Evolutionary conservation across 495 filamentous ascomycete genomes (phyloP), one percentile per base, ranked within the genome.

Genomic region (Penicillium daleae): DNA sequence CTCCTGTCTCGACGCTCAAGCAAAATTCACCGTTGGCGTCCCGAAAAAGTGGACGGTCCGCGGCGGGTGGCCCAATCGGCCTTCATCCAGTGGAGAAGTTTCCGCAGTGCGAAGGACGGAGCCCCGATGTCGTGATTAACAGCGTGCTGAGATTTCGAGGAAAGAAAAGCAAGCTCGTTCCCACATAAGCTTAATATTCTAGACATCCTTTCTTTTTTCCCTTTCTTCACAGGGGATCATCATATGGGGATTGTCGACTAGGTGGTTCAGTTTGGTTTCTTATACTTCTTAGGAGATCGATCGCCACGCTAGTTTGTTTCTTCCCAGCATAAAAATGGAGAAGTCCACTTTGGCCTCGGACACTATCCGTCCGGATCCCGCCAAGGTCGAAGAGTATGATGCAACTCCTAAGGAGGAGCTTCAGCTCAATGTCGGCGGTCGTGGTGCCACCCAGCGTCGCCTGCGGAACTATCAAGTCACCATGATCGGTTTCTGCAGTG

Each of bases 401-500:
- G 59, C 55, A 6, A 50, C 60, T 15, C 55, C 61, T 17, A 77
- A 77, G 33, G 70, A 54, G 12, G 73, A 76, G 57, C 48, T 77
- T 21, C 60, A 74, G 67, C 68, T 77, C 61, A 76, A 76, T 64
- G 70, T 76, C 3, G 75, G 75, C 37, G 75, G 75, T 32, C 74
- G 74, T 24, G 76, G 68, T 40, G 68, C 68, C 2, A 69, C 72
- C 21, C 76, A 78, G 66, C 71, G 76, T 21, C 73, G 74, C 9
- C 68, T 78, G 51, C 70, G 70, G 46, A 74, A 76, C 53, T 78
- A 78, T 29, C 76, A 78, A 59, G 67, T 78, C 35, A 71, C 65
- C 53, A 78, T 78, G 76, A 78, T 78, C 56, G 76, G 73, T 6
- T 73, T 78, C 63, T 76, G 71, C 61, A 66, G 76, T 62, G 76